Base-by-base conservation (phyloP, 2,329 filamentous ascomycete genomes). In the Penicillium rolfsii region DNA sequence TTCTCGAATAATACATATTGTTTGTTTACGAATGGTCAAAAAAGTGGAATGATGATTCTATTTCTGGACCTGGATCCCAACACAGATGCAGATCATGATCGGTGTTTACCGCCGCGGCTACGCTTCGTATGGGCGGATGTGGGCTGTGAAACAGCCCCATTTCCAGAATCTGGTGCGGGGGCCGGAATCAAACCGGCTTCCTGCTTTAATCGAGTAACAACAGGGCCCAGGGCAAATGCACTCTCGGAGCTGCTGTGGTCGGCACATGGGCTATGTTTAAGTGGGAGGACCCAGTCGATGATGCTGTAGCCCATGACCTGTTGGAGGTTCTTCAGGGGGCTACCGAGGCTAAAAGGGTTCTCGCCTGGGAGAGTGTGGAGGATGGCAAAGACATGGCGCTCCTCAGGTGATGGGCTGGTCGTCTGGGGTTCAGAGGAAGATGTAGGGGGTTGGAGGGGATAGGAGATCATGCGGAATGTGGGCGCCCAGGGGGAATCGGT, bases 341-440 rank as follows among this genome's bases (percentile, higher is more conserved):
- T 79, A 1, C 90, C 91, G 0, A 95, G 79, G 68, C 96, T 86
- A 88, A 92, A 99, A 0, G 92, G 91, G 67, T 97, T 97, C 67
- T 95, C 89, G 9, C 91, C 89, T 0, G 86, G 83, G 3, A 86
- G 81, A 0, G 90, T 91, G 62, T 86, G 84, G 1, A 97, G 80
- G 43, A 98, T 89, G 12, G 91, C 92, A 73, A 96, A 98, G 11
- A 85, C 89, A 30, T 88, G 85, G 5, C 79, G 82, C 26, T 87
- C 85, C 2, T 80, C 46, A 73, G 68, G 64, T 84, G 84, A 35
- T 80, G 75, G 5, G 70, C 54, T 61, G 57, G 38, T 66, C 48
- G 60, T 49, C 52, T 66, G 59, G 61, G 48, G 63, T n/a, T 67
- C 45, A 5, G 46, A 52, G 35, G 65, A 58, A 3, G 70, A 59